Base-by-base conservation (phyloP, 1,284 basidiomycete species). In the Cutaneotrichosporon daszewskae region DNA sequence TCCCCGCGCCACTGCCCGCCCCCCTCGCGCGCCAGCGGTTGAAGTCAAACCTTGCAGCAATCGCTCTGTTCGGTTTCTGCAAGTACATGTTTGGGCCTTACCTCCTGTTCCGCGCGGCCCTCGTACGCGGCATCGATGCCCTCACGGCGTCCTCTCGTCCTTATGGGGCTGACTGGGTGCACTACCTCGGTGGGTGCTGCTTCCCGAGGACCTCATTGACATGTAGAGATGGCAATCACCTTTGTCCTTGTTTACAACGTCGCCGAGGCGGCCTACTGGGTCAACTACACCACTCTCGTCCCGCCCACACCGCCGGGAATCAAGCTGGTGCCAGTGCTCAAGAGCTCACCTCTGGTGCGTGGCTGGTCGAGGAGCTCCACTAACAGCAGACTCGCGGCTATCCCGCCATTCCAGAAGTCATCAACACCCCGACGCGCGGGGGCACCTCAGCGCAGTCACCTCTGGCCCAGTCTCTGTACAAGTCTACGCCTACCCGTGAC, bases 311-410 rank as follows among this genome's bases (percentile, higher is more conserved):
- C 44, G 2, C 26, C 28, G 11, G 46, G 48, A 7, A 35, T 43
- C 20, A 32, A 35, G 44, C 35, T 49, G 23, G 50, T 51, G 17
- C 51, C 58, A 3, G 18, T 54, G 7, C 45, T 43, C 16, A 51
- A 46, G 32, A 65, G 64, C 26, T 66, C 64, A 18, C 64, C 66
- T 3, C 35, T 68, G 24, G 66, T 66, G 41, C 43, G 66, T 57
- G 13, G 20, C 28, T 20, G 18, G n/a, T 14, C 22, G 17, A 7
- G n/a, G 19, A 8, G 13, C 5, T 6, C 8, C 25, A 18, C 40
- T 40, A 5, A 41, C 38, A 4, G 23, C 44, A 51, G 43, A 47
- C 45, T 5, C 46, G 49, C 10, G 37, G 41, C 20, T 49, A 44
- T 23, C 29, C 43, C 17, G 37, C 42, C 13, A 33, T 43, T 14